A percentile compares a stretch with the other conserved stretches of the same genome.
phyloP scores from a whole-genome alignment of 2,329 filamentous ascomycete species.

The Microcyclospora tardicrescens region DNA sequence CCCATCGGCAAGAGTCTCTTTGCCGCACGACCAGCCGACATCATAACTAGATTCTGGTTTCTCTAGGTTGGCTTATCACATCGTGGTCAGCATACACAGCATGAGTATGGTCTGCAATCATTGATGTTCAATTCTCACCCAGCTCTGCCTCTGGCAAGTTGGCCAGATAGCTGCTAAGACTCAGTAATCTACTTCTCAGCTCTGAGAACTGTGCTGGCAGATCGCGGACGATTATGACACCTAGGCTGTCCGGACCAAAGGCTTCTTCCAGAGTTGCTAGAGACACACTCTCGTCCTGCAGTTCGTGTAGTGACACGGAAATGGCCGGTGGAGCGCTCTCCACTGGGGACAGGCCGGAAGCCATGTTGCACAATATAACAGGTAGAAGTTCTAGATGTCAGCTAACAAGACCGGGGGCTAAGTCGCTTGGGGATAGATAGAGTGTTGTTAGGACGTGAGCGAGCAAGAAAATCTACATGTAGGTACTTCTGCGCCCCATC shows the following conservation, averaged over 20 bases:
- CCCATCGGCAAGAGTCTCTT: slow-evolving; percentile 67
- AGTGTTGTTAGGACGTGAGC: too few species aligned
- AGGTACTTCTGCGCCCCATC: too few species aligned
- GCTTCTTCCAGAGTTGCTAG: slow-evolving; percentile 60
- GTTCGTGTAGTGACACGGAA: slow-evolving; percentile 33
- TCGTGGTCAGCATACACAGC: too few species aligned
- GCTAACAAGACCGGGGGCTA: too few species aligned
- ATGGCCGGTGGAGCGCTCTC: slow-evolving; percentile 21
- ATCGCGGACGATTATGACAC: slow-evolving; percentile 86
- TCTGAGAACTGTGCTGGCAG: slow-evolving; percentile 58
- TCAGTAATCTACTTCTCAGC: slow-evolving; percentile 63
- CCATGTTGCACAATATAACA: too few species aligned
- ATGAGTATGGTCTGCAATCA: too few species aligned
- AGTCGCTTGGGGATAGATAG: too few species aligned
- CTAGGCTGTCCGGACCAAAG: slow-evolving; percentile 80
- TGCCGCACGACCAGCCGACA: slow-evolving; percentile 66
- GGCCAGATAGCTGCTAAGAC: slow-evolving; percentile 79
- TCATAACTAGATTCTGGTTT: slow-evolving; percentile 44
- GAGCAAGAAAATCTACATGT: too few species aligned
- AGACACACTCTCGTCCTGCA: slow-evolving; percentile 41
- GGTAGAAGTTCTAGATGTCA: too few species aligned
- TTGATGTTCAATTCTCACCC: slow-evolving; percentile 33
- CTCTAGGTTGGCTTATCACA: slow-evolving; percentile 30
- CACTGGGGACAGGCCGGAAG: too few species aligned
- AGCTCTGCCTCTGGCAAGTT: slow-evolving; percentile 62